These are phyloP conservation scores for Thuidium tamariscinum DNA, from an alignment of 225 moss, liverwort and hornwort species.

Conservation along the genomic window DNA sequence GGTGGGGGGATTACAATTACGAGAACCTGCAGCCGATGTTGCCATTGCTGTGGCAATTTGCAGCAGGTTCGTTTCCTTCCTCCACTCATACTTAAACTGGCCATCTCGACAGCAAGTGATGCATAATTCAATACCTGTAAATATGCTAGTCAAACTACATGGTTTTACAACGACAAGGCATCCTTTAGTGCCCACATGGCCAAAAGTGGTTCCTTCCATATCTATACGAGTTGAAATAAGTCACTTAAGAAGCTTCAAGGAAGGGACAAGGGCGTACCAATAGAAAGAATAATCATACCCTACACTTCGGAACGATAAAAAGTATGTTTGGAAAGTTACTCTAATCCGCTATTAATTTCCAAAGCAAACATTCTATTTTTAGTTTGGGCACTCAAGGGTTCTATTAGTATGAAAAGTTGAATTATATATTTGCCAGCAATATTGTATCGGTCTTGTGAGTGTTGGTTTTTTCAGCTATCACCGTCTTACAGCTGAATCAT, in stretches of 20 bases:
- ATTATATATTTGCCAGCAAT: not conserved
- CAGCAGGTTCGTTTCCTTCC: conserved; percentile 53
- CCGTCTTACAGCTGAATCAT: not conserved
- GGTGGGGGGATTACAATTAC: conserved; percentile 83
- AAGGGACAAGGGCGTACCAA: not conserved
- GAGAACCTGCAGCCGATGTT: conserved; percentile 95
- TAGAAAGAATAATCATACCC: not conserved
- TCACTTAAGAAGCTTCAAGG: not conserved
- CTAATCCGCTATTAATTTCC: not conserved
- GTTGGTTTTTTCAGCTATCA: not conserved
- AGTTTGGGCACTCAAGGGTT: not conserved
- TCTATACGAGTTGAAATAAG: not conserved
- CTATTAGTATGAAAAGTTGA: not conserved
- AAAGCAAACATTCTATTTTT: not conserved
- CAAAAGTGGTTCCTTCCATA: not conserved
- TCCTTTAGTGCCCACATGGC: not conserved
- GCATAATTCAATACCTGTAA: not conserved
- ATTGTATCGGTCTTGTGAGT: not conserved
- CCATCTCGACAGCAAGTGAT: not conserved
- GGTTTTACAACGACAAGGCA: not conserved
- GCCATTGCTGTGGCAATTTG: conserved; percentile 92
- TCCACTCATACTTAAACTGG: not conserved
- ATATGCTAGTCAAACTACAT: not conserved
- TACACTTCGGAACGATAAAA: not conserved
- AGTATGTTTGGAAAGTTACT: not conserved